Evolutionary conservation across 2,329 filamentous ascomycete species (phyloP).

Genomic region (Xylariales sp.): DNA sequence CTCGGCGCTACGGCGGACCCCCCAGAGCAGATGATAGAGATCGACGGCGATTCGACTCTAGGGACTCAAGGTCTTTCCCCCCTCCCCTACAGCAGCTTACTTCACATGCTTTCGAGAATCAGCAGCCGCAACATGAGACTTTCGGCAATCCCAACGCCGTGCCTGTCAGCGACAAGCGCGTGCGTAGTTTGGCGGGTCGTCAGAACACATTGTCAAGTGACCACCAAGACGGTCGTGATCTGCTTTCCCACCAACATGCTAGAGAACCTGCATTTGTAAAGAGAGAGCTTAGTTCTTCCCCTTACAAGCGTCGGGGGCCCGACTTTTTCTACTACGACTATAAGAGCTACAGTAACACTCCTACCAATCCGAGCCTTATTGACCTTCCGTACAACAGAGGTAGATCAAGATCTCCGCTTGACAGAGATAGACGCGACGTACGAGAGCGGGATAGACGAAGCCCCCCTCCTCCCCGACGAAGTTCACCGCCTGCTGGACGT

Average conservation of each 20-base stretch:
- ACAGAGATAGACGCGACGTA: conserved; percentile 34
- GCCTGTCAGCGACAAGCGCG: conserved; percentile 4
- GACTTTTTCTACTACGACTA: background rate
- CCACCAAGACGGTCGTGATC: background rate
- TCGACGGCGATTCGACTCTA: conserved; percentile 12
- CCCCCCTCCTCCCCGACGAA: conserved; percentile 27
- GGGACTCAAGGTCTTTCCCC: conserved; percentile 10
- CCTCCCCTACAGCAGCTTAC: background rate
- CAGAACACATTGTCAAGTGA: conserved; percentile 5
- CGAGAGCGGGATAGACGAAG: conserved; percentile 19
- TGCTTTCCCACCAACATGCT: background rate
- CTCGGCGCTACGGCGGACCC: conserved; percentile 32
- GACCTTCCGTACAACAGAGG: conserved; percentile 33
- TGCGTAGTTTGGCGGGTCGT: background rate
- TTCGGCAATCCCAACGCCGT: conserved; percentile 5
- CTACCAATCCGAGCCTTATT: conserved; percentile 8
- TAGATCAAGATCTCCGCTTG: conserved; percentile 52
- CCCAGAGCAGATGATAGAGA: conserved; percentile 34
- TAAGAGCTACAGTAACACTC: conserved; percentile 5
- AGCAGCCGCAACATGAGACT: no score
- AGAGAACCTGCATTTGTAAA: no score
- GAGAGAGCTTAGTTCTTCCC: no score
- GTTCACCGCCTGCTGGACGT: conserved; percentile 33
- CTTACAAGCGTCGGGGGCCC: conserved; percentile 3
- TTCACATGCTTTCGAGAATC: no score